Evolutionary conservation across 2,329 filamentous ascomycete species (phyloP), one percentile per base, ranked within the genome.

Genomic region (Berkeleyomyces rouxiae): DNA sequence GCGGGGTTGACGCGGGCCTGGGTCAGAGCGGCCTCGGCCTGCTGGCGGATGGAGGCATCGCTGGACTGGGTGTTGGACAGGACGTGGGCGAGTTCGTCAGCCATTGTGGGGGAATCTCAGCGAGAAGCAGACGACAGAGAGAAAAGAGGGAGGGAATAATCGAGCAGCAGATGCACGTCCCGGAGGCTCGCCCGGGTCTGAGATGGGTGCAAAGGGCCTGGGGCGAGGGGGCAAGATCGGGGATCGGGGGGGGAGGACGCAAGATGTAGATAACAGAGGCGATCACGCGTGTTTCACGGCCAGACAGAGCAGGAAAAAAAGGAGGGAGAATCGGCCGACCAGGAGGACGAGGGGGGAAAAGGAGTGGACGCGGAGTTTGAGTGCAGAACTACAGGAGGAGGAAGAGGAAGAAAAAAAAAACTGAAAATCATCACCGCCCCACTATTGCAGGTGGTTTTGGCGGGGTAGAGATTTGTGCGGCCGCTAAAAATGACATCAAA

Each of bases 11-110:
- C 73, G 71, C 87, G 85, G 67, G 88, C 82, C 67, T 82, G 82
- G 72, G 84, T 83, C 60, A 96, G 82, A 69, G 90, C 87, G 70
- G 86, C 79, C 76, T 99, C 93, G 68, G 93, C 93, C 72, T 88
- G 84, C 72, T 88, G 90, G 73, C 92, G 86, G 63, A 87, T 85
- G 62, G 77, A 84, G 72, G 92, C 85, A 64, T 85, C 82, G 65
- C 87, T 70, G 67, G 85, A 85, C 76, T 95, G 90, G 59, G 91
- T 95, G 74, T 90, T 89, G 70, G 86, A 83, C 67, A 99, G 85
- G 72, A 97, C 82, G 74, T 86, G 85, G 69, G 93, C 85, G 74
- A 99, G 83, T 78, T 95, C 86, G 76, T 95, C 86, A 81, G 96
- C 91, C 90, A 96, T 96, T 69, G 66, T 62, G 51, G 58, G 60